These are phyloP conservation scores for Asterella californica DNA, from an alignment of 225 moss, liverwort and hornwort genomes.

Conservation along the genomic window DNA sequence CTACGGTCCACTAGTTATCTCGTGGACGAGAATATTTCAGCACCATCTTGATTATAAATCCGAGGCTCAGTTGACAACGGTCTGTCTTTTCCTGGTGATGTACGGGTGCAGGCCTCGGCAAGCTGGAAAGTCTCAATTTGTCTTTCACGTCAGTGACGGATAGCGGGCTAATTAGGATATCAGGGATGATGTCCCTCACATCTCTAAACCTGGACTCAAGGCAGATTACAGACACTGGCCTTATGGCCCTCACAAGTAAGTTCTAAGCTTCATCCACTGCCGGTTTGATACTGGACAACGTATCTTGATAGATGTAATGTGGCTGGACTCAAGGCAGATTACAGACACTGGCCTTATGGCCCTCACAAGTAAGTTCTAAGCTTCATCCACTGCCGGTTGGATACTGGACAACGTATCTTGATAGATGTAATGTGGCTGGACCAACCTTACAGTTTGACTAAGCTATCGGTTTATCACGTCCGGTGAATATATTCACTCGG, in stretches of 20 bases:
- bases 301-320: background rate
- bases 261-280: background rate
- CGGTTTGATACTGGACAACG: background rate
- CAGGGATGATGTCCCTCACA: conserved; percentile 73
- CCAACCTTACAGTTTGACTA: background rate
- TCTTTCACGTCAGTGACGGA: conserved; percentile 73
- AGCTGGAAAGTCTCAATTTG: conserved; percentile 77
- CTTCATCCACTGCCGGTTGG: background rate
- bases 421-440: background rate
- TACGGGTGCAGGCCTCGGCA: conserved; percentile 54
- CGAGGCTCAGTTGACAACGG: background rate
- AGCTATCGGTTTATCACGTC: background rate
- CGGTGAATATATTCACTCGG: background rate
- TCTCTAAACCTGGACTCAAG: conserved; percentile 88
- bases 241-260: conserved; percentile 66
- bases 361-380: conserved; percentile 48
- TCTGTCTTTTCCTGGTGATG: background rate
- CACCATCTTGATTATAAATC: no score
- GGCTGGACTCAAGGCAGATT: conserved; percentile 52
- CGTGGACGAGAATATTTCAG: no score
- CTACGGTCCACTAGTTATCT: no score
- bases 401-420: background rate
- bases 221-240: conserved; percentile 78
- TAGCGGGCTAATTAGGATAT: conserved; percentile 65
- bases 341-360: conserved; percentile 73